phyloP scores from a whole-genome alignment of 352 stramenopile species.

The Albugo candida region DNA sequence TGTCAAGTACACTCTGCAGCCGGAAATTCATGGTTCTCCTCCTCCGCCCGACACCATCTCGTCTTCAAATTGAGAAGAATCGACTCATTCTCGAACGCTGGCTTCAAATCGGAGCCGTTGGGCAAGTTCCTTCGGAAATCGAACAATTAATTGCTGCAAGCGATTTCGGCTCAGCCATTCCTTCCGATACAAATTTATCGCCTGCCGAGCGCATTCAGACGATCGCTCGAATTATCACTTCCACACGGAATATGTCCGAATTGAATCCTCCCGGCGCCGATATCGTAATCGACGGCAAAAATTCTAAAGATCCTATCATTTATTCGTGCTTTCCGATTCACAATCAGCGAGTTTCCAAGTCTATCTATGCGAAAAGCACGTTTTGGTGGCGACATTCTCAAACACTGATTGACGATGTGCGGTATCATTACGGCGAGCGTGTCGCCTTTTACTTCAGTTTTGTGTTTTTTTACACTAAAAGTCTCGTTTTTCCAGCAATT shows the following conservation, averaged over 20 bases:
- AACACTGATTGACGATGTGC: conserved; percentile 70
- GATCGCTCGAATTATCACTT: conserved; percentile 75
- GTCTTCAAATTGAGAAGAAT: conserved; percentile 62
- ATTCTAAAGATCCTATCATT: conserved; percentile 52
- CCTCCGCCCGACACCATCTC: conserved; percentile 29
- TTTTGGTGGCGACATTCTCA: conserved; percentile 60
- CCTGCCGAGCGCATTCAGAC: conserved; percentile 67
- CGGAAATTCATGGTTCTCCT: conserved; percentile 69
- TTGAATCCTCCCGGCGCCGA: conserved; percentile 56
- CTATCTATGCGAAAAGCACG: conserved; percentile 44
- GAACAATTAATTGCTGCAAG: conserved; percentile 70
- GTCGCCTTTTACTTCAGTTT: conserved; percentile 78
- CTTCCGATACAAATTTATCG: conserved; percentile 59
- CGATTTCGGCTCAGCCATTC: conserved; percentile 22
- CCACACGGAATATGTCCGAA: conserved; percentile 38
- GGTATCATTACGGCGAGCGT: conserved; percentile 66
- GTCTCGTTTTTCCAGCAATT: conserved; percentile 36
- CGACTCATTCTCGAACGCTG: conserved; percentile 62
- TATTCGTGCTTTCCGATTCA: conserved; percentile 66
- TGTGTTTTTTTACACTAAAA: conserved; percentile 72
- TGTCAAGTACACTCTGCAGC: conserved; percentile 61
- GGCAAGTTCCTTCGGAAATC: conserved; percentile 71
- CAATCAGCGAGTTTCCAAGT: conserved; percentile 52
- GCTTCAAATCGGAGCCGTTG: conserved; percentile 69
- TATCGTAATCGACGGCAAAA: conserved; percentile 64